Evolutionary conservation across 768 basidiomycete genomes (phyloP).

Genomic region (Termitomyces titanicus): DNA sequence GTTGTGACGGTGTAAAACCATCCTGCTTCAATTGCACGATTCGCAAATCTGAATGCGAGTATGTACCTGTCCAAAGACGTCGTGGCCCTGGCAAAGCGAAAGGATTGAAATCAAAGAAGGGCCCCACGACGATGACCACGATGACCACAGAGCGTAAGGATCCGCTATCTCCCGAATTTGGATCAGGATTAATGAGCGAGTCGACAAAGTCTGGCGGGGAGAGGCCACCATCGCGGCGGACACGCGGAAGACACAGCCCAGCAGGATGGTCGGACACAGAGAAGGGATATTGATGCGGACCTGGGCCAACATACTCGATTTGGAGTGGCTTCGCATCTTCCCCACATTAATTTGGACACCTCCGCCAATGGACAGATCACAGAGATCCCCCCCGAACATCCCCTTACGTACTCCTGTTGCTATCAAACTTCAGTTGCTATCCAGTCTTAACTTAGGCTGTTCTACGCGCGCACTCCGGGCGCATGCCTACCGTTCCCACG

Average conservation of each 20-base stretch:
- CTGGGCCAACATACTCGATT: slow-evolving; percentile 14
- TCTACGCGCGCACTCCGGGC: slow-evolving; percentile 43
- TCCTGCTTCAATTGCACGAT: slow-evolving; percentile 59
- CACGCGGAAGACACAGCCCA: slow-evolving; percentile 24
- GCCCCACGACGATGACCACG: slow-evolving; percentile 14
- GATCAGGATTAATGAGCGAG: slow-evolving; percentile 12
- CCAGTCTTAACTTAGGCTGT: slow-evolving; percentile 39
- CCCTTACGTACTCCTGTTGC: slow-evolving; percentile 42
- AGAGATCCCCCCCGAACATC: slow-evolving; percentile 24
- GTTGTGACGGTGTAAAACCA: slow-evolving; percentile 67
- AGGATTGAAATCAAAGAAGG: slow-evolving; percentile 47
- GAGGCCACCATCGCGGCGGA: slow-evolving; percentile 14
- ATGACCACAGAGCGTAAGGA: no score
- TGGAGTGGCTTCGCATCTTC: slow-evolving; percentile 28
- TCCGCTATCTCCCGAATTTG: slow-evolving; percentile 11
- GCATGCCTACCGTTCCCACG: slow-evolving; percentile 51
- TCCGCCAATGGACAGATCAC: slow-evolving; percentile 38
- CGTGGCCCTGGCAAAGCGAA: slow-evolving; percentile 77
- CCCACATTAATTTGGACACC: slow-evolving; percentile 39
- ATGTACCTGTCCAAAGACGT: slow-evolving; percentile 48
- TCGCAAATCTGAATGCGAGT: slow-evolving; percentile 50
- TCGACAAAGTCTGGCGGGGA: slow-evolving; percentile 18
- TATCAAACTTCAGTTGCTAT: slow-evolving; percentile 34
- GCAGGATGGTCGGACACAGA: slow-evolving; percentile 31
- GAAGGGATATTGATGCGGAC: slow-evolving; percentile 21